Evolutionary conservation across 352 stramenopile genomes (phyloP), one percentile per base, ranked within the genome.

Genomic region (Pythium rhizo-oryzae): DNA sequence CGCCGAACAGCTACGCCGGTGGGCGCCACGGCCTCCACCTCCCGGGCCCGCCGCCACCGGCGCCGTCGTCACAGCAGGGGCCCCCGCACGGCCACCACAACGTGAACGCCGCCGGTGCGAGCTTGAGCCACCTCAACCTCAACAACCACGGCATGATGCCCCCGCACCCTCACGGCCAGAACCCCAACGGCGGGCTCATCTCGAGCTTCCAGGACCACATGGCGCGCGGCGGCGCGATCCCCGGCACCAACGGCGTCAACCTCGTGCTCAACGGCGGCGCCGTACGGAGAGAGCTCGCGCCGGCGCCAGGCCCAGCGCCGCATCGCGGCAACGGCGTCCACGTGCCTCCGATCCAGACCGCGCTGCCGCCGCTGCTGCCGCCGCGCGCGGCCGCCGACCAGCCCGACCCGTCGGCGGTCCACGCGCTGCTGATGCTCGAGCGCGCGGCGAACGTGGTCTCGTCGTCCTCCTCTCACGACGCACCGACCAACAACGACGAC

Each of bases 171-270:
- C 59, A 65, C 25, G 25, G 28, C 15, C 57, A 33, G 16, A 21
- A 28, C 24, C 23, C 49, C 7, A 55, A 59, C 51, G 46, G 46
- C 11, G 61, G 61, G 3, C 24, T 68, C 2, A 69, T 69, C 9
- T 64, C 62, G n/a, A 69, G 62, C 46, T 69, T 59, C 46, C 62
- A 69, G 37, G 62, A 69, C 35, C 62, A 69, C 46, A 28, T 69
- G 25, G 62, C 62, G 21, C 53, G 55, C 7, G 62, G 62, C 4
- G 54, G 54, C 21, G 54, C 43, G n/a, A 64, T 69, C 43, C 62
- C 62, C 0, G 62, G 62, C 2, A 44, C 62, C 0, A 61, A 61
- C 54, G 55, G 55, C 54, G 54, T 64, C 30, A 69, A 63, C 23
- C 39, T 64, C 28, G 43, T 57, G 23, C 55, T 69, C 18, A 49